Evolutionary conservation across 164 flowering plant genomes (phyloP), one percentile per base, ranked within the genome.

Genomic region (Magnolia sinica): DNA sequence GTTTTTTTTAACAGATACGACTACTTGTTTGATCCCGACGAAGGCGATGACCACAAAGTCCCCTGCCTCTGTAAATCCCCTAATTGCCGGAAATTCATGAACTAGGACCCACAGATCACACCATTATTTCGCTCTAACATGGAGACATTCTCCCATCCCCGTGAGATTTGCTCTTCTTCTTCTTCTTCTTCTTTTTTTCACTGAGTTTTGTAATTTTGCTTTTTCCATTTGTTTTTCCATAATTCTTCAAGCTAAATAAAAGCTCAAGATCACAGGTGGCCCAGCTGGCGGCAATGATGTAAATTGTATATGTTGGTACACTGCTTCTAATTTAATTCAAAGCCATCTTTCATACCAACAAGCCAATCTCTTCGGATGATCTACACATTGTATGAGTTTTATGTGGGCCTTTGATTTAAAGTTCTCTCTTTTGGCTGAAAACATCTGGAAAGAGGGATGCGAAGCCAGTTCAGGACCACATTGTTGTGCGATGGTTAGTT

Each of bases 21-120:
- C 83, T 96, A 96, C 85, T 81, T 86, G 84, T 96, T 96, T 82
- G 98, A 96, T 79, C 88, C 92, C 2, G 98, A 92, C 55, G 97
- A 93, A 74, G 71, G 71, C 6, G 97, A 92, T 13, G 97, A 96
- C 14, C 67, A 79, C 76, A 96, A 92, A 85, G 96, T 94, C 22
- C 98, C 97, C 52, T 96, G 99, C 79, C 86, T 86, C 7, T 96
- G 99, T 83, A 87, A 83, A 85, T 87, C 98, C 75, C 89, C 93
- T 31, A 87, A 84, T 77, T 96, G 99, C 76, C 79, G 98, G 68
- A 90, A 89, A 79, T 96, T 89, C 84, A 92, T 96, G 99, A 92
- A 96, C 78, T 94, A 87, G 86, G 85, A 73, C 50, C 52, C 71
- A 77, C 50, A 64, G 7, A 73, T 70, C 58, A 29, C 31, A 52